Evolutionary conservation across 345 rosid genomes (phyloP), one percentile per base, ranked within the genome.

Genomic region (Raphanus raphanistrum): DNA sequence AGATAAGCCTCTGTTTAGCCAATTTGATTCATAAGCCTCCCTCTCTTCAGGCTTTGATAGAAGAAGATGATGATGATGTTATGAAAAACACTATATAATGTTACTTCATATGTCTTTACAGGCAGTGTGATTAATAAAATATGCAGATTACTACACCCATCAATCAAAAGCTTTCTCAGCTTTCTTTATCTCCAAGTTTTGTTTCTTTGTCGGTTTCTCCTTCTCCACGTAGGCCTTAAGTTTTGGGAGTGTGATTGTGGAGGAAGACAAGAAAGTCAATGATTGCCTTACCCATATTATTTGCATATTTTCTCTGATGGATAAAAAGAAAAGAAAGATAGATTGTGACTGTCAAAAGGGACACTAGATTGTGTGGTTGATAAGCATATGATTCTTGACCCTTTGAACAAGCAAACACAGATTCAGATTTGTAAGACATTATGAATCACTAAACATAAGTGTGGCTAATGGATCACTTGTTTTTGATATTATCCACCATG

Each of bases 31-130:
- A 21, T 21, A 0, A 21, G 21, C 21, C 21, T 21, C 21, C 21
- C 21, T 21, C 21, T 21, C 21, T 21, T 21, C 21, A 21, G 21
- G 21, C 0, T 21, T 21, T 21, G 21, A 21, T 21, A 21, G 21
- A 21, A 21, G 21, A 21, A 21, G 21, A 21, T 0, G 21, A 21
- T 21, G 21, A 21, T 21, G 71, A 72, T 45, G 66, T 48, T 13
- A 0, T 13, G 2, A 48, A 48, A 48, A 0, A 48, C 54, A 48
- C 54, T 1, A 48, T n/a, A 77, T 63, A 16, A 17, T 76, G 73
- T 72, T 80, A 71, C 74, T 66, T 73, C 70, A 60, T 67, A 38
- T 78, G 69, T 77, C 82, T 81, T 82, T 83, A 75, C 79, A 77
- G 75, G 79, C 84, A 71, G 82, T 78, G 72, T 57, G 21, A 21